Base-by-base conservation (phyloP, 2,329 filamentous ascomycete genomes). In the Aspergillus flavus region DNA sequence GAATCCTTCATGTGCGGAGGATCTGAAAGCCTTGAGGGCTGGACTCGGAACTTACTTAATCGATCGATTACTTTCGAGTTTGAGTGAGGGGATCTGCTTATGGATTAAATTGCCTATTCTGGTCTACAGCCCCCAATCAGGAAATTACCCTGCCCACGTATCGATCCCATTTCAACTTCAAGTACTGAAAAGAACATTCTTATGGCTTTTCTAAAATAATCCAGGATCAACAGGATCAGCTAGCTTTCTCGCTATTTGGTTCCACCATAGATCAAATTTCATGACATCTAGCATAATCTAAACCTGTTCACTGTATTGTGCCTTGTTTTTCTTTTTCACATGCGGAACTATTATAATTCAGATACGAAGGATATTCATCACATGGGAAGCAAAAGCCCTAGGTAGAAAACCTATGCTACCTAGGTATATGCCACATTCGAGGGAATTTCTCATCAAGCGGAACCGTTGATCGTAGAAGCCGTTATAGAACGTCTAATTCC, bases 51-150 rank as follows among this genome's bases (percentile, higher is more conserved):
- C 26, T 50, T 50, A 28, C 46, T 28, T 50, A 26, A 28, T 26
- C 14, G 45, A 48, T 12, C 45, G 45, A 48, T 32, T 32, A 48
- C 12, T 6, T 14, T 36, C 6, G 12, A 46, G 14, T 12, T 14
- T 26, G 45, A 28, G 21, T 46, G 45, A 26, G 45, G 45, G 45
- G 45, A 28, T 48, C 45, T 28, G 45, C n/a, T 32, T 9, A 36
- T 36, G 52, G 52, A 55, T 41, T 41, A 55, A 55, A 55, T 55
- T 55, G 52, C 52, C 52, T 55, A 19, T 23, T 55, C n/a, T 16
- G 34, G 52, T 26, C 7, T 23, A 36, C 21, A 14, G 14, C 30
- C 30, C 19, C 11, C 11, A 55, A 55, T 23, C 12, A 36, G 32
- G 32, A 39, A 55, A 55, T 55, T 39, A 54, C 23, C n/a, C 19